Base-by-base conservation (phyloP, 257 asterid genomes). In the Sherardia arvensis region DNA sequence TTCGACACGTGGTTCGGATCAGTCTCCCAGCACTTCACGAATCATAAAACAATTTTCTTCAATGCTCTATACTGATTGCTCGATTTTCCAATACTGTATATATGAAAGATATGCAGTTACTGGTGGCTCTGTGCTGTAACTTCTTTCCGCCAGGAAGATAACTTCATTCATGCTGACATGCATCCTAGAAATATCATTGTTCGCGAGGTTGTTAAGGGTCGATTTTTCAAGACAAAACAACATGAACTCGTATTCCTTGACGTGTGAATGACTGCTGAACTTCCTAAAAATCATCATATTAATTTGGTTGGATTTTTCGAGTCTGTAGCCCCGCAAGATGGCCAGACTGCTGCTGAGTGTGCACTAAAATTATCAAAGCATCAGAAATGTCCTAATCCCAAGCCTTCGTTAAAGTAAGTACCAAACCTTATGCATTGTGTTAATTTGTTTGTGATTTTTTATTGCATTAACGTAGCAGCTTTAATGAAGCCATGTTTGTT, bases 261-360 rank as follows among this genome's bases (percentile, higher is more conserved):
- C 69, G 83, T 78, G 32, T 80, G 83, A 69, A 78, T 78, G 80
- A 74, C 83, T 10, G 83, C 83, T 34, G 83, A 78, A 38, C 83
- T 78, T 61, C 65, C 78, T 68, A 61, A 54, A 40, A 71, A 40
- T 69, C 80, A 78, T 54, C 70, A 71, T 59, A 56, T 49, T 57
- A 71, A 69, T 47, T 66, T 78, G 28, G 61, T 78, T 61, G 83
- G 71, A 59, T 68, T 78, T 53, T 78, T 78, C 57, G 72, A 56
- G 73, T 74, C 78, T 65, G 77, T 78, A 71, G 83, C 83, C 72
- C 62, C 61, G 33, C 69, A 78, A 69, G 83, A 78, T 71, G 80
- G 83, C 7, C 70, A 60, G 45, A 74, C 77, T 47, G 83, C 78
- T 40, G 83, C 79, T 20, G 64, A 70, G 48, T 67, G 75, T 56